These are phyloP conservation scores for Candida caryicola DNA, from an alignment of 805 yeast species.

Conservation along the genomic window DNA sequence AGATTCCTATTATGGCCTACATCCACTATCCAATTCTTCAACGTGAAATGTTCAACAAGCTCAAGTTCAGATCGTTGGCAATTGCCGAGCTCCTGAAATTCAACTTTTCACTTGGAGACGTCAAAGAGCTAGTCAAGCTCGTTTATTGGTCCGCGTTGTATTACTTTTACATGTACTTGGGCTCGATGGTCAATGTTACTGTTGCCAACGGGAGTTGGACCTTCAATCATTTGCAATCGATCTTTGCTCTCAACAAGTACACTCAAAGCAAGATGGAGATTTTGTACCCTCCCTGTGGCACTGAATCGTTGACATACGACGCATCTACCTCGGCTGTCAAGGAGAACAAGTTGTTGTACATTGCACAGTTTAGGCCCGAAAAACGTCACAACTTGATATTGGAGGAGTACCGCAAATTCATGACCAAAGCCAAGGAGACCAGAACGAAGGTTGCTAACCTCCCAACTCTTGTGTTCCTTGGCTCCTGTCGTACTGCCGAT, in stretches of 20 bases:
- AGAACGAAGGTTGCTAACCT: slow-evolving; percentile 15
- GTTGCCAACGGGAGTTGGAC: slow-evolving; percentile 94
- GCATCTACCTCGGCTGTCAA: slow-evolving; percentile 20
- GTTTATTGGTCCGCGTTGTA: slow-evolving; percentile 72
- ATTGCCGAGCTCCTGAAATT: slow-evolving; percentile 15
- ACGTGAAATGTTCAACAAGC: slow-evolving; percentile 74
- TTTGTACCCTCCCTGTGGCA: slow-evolving; percentile 88
- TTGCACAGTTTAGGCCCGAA: slow-evolving; percentile 95
- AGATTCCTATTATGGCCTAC: slow-evolving; percentile 78
- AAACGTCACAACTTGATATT: slow-evolving; percentile 80
- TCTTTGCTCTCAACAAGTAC: slow-evolving; percentile 53
- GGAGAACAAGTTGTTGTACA: slow-evolving; percentile 46
- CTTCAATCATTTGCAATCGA: slow-evolving; percentile 58
- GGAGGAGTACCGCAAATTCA: slow-evolving; percentile 57
- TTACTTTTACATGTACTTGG: slow-evolving; percentile 61
- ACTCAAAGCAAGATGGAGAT: slow-evolving; percentile 35
- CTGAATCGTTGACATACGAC: slow-evolving; percentile 42
- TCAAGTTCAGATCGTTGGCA: slow-evolving; percentile 31
- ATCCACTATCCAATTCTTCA: slow-evolving; percentile 96
- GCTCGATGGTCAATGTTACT: slow-evolving; percentile 62
- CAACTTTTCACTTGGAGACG: slow-evolving; percentile 18
- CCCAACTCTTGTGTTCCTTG: slow-evolving; percentile 72
- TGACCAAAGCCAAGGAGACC: slow-evolving; percentile 22
- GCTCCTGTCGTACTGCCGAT: slow-evolving; percentile 70
- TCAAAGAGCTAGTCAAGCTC: slow-evolving; percentile 40